Evolutionary conservation across 2,329 filamentous ascomycete genomes (phyloP), one percentile per base, ranked within the genome.

Genomic region (Fusarium phyllophilum): DNA sequence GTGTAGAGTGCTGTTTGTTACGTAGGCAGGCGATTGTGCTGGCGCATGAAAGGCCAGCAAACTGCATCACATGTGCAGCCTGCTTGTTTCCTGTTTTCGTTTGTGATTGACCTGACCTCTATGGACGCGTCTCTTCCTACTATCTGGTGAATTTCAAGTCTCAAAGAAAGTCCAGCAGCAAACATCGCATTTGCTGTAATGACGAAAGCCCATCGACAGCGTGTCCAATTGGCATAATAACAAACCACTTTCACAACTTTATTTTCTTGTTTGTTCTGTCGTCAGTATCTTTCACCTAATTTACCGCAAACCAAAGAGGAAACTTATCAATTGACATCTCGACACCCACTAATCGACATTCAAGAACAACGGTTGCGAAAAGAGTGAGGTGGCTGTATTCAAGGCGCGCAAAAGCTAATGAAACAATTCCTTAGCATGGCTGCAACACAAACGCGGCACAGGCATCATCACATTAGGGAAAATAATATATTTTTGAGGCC

Each of bases 71-170:
- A 46, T 6, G 6, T 24, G 41, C 24, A 26, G 17, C 24, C n/a
- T 45, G 7, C 6, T 45, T 17, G 14, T 12, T 38, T 41, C 11
- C 38, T 41, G 4, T 22, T 5, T 24, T 44, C 13, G 3, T 22
- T 42, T 42, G 8, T 15, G 8, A 17, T n/a, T 22, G 7, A 9
- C 20, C 8, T 1, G 17, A 38, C 2, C 10, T 39, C 13, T 8
- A 6, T 39, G 6, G 0, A 39, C 11, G 38, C 5, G 3, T 31
- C 1, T 20, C 20, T 39, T 22, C 22, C 20, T 22, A 39, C 3
- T 39, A 1, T 22, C 6, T 22, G 0, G 38, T 39, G 11, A 22
- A 39, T n/a, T 3, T 6, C 1, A 1, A 3, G 12, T 10, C 22
- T 41, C 8, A 6, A 41, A 15, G 22, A 41, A 41, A 6, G 14